Base-by-base conservation (phyloP, 306 rosid genomes). In the Cicer chorassanicum region DNA sequence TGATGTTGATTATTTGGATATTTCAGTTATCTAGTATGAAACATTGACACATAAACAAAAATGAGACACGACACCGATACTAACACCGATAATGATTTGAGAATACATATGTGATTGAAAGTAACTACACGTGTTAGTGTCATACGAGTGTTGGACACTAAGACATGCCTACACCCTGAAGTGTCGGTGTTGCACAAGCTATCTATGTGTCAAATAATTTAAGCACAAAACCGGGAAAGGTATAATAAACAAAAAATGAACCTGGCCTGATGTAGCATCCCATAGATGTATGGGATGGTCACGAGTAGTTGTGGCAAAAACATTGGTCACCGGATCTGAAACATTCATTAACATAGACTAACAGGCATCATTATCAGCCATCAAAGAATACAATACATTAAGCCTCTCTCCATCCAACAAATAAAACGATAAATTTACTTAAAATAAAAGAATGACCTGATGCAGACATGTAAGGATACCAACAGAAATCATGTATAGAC, bases 251-350 rank as follows among this genome's bases (percentile, higher is more conserved):
- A 11, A 61, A 21, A 50, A 65, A 74, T 80, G 36, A 29, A 94
- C 98, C 96, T 91, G 88, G 72, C 96, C 98, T 6, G 96, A 84
- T 11, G 87, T 67, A 73, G 96, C 97, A 88, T 94, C 98, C 98
- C 97, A 94, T 48, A 94, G 87, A 89, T 94, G 98, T 83, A 94
- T 94, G 0, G 98, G 98, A 90, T 91, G 98, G 69, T 91, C 96
- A 1, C 92, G 92, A 50, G 96, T 84, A 5, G 98, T 87, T 46
- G 87, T 94, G 1, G 97, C 98, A 65, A 91, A 91, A 84, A 94
- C 98, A 85, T 84, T 83, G 72, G 91, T 91, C 76, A 88, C 89
- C 7, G 75, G 87, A 80, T 94, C 98, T 94, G 89, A 82, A 84
- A 86, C 21, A 76, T 81, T 65, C 73, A 45, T 62, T 18, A 67